Conservation (phyloP, 805 yeast species). For the Candida sithepensis region DNA sequence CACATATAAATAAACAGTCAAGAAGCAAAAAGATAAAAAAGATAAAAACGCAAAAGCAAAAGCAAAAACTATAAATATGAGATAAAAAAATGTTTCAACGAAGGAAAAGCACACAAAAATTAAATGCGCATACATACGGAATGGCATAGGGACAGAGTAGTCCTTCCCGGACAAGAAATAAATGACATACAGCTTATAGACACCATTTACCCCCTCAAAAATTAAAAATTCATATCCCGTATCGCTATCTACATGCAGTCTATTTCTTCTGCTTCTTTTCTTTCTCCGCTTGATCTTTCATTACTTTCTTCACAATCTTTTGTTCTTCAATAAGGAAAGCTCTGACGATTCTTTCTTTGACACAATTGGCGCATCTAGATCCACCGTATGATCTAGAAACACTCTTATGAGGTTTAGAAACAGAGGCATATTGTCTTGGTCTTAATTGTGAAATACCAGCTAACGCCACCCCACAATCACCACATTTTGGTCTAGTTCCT, state of each 20-base stretch:
- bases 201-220: too few species aligned
- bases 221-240: too few species aligned
- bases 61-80: too few species aligned
- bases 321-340: constrained; percentile 99
- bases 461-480: constrained; percentile 74
- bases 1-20: constrained; percentile 1
- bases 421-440: constrained; percentile 96
- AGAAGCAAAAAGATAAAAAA: neutral
- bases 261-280: constrained; percentile 54
- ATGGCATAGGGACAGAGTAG: too few species aligned
- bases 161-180: too few species aligned
- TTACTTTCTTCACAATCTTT: constrained; percentile 99
- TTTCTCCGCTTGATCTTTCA: constrained; percentile 92
- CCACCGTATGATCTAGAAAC: constrained; percentile 99
- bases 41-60: neutral
- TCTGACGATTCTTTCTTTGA: constrained; percentile 98
- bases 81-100: too few species aligned
- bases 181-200: too few species aligned
- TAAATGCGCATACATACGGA: too few species aligned
- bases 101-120: too few species aligned
- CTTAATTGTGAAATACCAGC: constrained; percentile 83
- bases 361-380: constrained; percentile 96
- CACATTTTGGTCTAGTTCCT: constrained; percentile 85
- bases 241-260: too few species aligned
- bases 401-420: constrained; percentile 95